These are phyloP conservation scores for Fragilaria crotonensis DNA, from an alignment of 108 stramenopile genomes.

Conservation along the genomic window DNA sequence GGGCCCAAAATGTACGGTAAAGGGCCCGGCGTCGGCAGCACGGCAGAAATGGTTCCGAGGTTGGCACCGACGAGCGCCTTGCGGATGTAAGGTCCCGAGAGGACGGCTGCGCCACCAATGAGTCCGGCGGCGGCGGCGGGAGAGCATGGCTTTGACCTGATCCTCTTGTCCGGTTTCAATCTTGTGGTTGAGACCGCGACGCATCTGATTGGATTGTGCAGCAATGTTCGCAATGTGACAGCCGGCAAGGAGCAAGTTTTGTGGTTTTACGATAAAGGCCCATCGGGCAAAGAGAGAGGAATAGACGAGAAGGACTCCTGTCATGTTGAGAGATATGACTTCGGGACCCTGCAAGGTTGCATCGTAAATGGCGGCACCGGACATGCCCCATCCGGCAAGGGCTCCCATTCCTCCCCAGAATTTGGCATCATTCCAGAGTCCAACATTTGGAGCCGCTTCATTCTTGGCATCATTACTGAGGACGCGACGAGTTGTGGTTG, in stretches of 20 bases:
- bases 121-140: slow-evolving; percentile 64
- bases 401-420: slow-evolving; percentile 79
- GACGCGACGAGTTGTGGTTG: no score
- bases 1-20: slow-evolving; percentile 70
- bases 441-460: neutral
- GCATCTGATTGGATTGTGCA: slow-evolving; percentile 77
- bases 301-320: slow-evolving; percentile 78
- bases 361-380: slow-evolving; percentile 82
- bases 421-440: slow-evolving; percentile 51
- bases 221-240: slow-evolving; percentile 79
- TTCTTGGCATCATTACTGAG: no score
- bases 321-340: slow-evolving; percentile 81
- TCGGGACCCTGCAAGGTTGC: slow-evolving; percentile 69
- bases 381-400: slow-evolving; percentile 87
- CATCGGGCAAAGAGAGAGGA: slow-evolving; percentile 76
- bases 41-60: slow-evolving; percentile 45
- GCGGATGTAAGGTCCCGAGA: slow-evolving; percentile 52
- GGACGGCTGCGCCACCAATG: slow-evolving; percentile 42
- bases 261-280: slow-evolving; percentile 76
- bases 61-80: slow-evolving; percentile 38
- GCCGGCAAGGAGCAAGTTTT: slow-evolving; percentile 50
- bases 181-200: slow-evolving; percentile 73
- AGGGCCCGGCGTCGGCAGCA: slow-evolving; percentile 75
- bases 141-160: slow-evolving; percentile 49
- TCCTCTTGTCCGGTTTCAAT: slow-evolving; percentile 49